Percentiles rank a stretch among this genome's conserved stretches.
These are phyloP conservation scores for Didymella arachidicola DNA, from an alignment of 2,329 filamentous ascomycete species.

Conservation along the genomic window DNA sequence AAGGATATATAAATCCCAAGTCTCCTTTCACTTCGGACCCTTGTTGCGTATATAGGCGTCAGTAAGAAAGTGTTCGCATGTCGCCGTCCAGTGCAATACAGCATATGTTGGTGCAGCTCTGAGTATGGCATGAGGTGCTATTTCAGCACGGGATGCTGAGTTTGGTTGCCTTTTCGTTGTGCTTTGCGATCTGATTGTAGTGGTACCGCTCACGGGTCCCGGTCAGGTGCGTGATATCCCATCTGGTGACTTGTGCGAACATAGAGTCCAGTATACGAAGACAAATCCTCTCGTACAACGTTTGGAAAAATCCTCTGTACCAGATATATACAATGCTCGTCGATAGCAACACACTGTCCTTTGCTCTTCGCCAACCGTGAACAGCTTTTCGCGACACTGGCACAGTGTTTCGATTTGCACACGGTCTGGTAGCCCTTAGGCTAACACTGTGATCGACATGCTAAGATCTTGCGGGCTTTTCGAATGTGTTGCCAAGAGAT, in stretches of 20 bases:
- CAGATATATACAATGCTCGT: neutral
- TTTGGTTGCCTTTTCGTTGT: too few relatives aligned
- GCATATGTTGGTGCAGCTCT: too few relatives aligned
- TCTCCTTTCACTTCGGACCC: neutral
- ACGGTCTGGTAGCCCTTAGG: neutral
- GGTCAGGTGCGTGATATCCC: neutral
- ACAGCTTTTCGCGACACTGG: neutral
- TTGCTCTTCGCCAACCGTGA: neutral
- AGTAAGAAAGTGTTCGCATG: too few relatives aligned
- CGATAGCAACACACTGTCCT: neutral
- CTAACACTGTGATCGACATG: neutral
- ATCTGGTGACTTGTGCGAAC: neutral
- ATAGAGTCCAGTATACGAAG: neutral
- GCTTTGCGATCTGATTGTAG: too few relatives aligned
- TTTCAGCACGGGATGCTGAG: too few relatives aligned
- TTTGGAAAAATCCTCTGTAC: neutral
- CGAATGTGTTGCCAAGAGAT: neutral
- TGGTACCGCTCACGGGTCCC: neutral
- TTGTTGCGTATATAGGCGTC: too few relatives aligned
- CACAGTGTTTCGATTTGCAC: neutral
- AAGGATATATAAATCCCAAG: neutral
- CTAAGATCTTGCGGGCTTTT: neutral
- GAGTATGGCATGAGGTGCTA: too few relatives aligned
- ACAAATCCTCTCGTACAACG: fast-evolving
- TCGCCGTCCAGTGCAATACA: too few relatives aligned